phyloP scores from a whole-genome alignment of 345 rosid species.

The Firmiana major region DNA sequence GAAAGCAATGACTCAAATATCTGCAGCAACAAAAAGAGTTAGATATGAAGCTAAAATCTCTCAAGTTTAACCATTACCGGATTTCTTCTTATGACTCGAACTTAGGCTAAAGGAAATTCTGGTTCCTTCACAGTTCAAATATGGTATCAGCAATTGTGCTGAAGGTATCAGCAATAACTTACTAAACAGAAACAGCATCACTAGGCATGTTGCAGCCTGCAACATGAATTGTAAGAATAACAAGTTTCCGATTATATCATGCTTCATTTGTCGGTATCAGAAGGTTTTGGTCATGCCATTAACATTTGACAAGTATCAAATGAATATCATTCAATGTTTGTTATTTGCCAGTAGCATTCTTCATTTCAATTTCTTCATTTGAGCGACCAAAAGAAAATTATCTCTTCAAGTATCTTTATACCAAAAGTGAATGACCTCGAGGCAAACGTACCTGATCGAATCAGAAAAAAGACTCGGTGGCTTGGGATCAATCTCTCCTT shows the following conservation, averaged over 20 bases:
- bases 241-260: too few species aligned
- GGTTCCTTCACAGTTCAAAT: too few species aligned
- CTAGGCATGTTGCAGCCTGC: neutral
- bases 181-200: neutral
- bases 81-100: too few species aligned
- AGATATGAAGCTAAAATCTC: too few species aligned
- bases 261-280: neutral
- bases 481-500: neutral
- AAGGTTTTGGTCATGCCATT: neutral
- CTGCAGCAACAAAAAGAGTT: too few species aligned
- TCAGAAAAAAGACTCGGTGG: neutral
- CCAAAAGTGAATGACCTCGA: neutral
- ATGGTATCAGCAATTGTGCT: too few species aligned
- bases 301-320: neutral
- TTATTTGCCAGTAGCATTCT: neutral
- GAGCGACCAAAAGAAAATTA: neutral
- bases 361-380: neutral
- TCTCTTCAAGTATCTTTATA: too few species aligned
- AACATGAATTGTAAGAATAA: neutral
- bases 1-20: too few species aligned
- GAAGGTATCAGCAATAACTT: too few species aligned
- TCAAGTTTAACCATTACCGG: too few species aligned
- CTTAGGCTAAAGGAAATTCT: too few species aligned
- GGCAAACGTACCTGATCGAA: neutral
- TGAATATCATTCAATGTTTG: neutral